Evolutionary conservation across 306 rosid species (phyloP).

Genomic region (Fagus sylvatica): DNA sequence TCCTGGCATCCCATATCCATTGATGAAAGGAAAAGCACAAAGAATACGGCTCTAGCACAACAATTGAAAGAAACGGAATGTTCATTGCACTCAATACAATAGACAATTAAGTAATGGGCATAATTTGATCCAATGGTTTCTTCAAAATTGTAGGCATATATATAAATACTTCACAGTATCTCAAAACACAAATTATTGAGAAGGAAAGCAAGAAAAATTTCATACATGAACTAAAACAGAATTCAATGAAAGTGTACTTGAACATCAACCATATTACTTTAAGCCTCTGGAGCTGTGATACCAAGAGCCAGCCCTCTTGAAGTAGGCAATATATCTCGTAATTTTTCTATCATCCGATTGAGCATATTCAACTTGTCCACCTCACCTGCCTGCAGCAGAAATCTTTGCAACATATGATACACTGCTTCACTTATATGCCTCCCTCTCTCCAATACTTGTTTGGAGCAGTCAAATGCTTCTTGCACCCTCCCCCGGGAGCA

Average conservation of each 20-base stretch:
- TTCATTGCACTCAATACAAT: no score
- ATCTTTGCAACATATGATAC: conserved; percentile 63
- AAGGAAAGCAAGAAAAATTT: neutral
- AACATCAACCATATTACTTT: neutral
- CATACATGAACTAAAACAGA: neutral
- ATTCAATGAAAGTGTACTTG: neutral
- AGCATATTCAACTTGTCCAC: conserved; percentile 59
- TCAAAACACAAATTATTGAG: neutral
- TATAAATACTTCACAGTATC: neutral
- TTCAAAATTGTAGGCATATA: neutral
- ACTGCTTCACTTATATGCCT: conserved; percentile 70
- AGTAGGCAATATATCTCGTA: conserved; percentile 59
- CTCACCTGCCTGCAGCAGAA: conserved; percentile 45
- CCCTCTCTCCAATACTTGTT: conserved; percentile 80
- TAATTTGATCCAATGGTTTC: neutral
- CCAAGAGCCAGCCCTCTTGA: conserved; percentile 44
- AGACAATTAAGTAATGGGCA: no score
- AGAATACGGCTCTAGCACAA: no score
- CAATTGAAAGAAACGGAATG: no score
- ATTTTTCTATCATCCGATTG: conserved; percentile 57
- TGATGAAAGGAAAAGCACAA: no score
- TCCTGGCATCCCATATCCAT: no score
- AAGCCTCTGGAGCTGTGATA: conserved; percentile 23
- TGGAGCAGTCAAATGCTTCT: conserved; percentile 77
- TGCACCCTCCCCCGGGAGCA: conserved; percentile 62